Conservation (phyloP, 2,329 filamentous ascomycete genomes). For the Paraphaeosphaeria sporulosa region DNA sequence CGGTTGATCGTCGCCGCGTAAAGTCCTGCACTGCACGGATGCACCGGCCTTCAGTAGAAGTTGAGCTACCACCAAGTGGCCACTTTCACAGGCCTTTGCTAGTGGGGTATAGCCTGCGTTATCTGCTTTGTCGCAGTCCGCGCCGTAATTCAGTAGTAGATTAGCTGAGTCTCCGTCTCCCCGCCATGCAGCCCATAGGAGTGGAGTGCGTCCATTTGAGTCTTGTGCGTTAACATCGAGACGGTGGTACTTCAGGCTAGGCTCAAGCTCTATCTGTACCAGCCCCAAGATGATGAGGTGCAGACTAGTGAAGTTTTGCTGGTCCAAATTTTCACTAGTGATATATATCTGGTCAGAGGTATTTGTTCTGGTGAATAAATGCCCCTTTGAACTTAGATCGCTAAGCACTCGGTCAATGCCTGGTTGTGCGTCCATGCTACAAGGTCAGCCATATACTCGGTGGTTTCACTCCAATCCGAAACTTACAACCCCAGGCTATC, state of each 20-base stretch:
- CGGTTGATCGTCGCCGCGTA: constrained; percentile 9
- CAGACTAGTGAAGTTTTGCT: constrained; percentile 14
- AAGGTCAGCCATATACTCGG: too few species aligned
- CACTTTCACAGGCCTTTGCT: constrained; percentile 16
- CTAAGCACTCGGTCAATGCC: constrained; percentile 14
- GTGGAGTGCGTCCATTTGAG: constrained; percentile 15
- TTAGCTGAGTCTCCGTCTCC: constrained; percentile 11
- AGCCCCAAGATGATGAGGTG: constrained; percentile 15
- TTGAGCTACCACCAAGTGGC: background rate
- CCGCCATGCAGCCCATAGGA: constrained; percentile 20
- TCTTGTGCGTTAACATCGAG: constrained; percentile 14
- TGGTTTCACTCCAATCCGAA: too few species aligned
- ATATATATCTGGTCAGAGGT: constrained; percentile 1
- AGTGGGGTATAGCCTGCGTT: constrained; percentile 14
- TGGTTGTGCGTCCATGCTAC: too few species aligned
- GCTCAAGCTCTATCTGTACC: constrained; percentile 3
- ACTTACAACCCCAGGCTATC: too few species aligned
- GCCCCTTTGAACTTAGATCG: constrained; percentile 9
- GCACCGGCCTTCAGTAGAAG: constrained; percentile 1
- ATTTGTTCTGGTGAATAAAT: background rate
- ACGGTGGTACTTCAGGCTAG: constrained; percentile 8
- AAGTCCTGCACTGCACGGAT: background rate
- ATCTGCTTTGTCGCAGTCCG: constrained; percentile 15
- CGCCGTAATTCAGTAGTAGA: constrained; percentile 16
- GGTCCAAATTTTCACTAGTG: constrained; percentile 8